phyloP scores from a whole-genome alignment of 176 grass and related monocot genomes.

The Luzula sylvatica region DNA sequence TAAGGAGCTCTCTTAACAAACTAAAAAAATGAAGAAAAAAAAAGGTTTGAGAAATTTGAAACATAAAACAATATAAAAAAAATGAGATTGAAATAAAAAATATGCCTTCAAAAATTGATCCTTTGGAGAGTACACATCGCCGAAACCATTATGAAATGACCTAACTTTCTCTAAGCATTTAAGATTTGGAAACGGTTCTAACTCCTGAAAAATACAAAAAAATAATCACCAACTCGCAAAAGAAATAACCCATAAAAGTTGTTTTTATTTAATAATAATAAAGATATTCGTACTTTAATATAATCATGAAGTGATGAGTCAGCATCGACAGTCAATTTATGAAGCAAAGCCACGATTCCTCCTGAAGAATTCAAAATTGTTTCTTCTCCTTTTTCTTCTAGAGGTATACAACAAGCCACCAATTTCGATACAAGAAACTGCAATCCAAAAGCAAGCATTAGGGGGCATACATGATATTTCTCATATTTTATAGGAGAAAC shows the following conservation, averaged over 20 bases:
- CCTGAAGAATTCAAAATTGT: slow-evolving; percentile 34
- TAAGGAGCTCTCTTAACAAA: slow-evolving; percentile 71
- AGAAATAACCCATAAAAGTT: slow-evolving; percentile 11
- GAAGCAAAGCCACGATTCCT: slow-evolving; percentile 67
- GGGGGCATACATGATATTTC: not conserved
- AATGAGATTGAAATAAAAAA: slow-evolving; percentile 3
- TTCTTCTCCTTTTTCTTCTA: slow-evolving; percentile 29
- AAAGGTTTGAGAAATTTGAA: slow-evolving; percentile 21
- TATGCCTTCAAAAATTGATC: slow-evolving; percentile 81
- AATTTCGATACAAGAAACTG: slow-evolving; percentile 87
- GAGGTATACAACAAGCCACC: slow-evolving; percentile 54
- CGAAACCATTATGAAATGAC: slow-evolving; percentile 60
- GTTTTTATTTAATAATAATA: slow-evolving; percentile 9
- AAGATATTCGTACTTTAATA: slow-evolving; percentile 58
- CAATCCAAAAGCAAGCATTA: slow-evolving; percentile 1
- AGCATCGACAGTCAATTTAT: slow-evolving; percentile 64
- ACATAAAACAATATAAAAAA: not conserved
- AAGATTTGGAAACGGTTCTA: slow-evolving; percentile 70
- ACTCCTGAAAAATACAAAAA: slow-evolving; percentile 51
- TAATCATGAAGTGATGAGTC: slow-evolving; percentile 68
- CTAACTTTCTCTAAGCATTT: slow-evolving; percentile 83
- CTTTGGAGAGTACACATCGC: slow-evolving; percentile 45
- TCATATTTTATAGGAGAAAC: slow-evolving; percentile 18
- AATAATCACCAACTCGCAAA: slow-evolving; percentile 1
- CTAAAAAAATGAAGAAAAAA: slow-evolving; percentile 34